Percentiles rank a stretch among this genome's conserved stretches.
These are phyloP conservation scores for Claviceps cyperi DNA, from an alignment of 2,329 filamentous ascomycete genomes.

Conservation along the genomic window DNA sequence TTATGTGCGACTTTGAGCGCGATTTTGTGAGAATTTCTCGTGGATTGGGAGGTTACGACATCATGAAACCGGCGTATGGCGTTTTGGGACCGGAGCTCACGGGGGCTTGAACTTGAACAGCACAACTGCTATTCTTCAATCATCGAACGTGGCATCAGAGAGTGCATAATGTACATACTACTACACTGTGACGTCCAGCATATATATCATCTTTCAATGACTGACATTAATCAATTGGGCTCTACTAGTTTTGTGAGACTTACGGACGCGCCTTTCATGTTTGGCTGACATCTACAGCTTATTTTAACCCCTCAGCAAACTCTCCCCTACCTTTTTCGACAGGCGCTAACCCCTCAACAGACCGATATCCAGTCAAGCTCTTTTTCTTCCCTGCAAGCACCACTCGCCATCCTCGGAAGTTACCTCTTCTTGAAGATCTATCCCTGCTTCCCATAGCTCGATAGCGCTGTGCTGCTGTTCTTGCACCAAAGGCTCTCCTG, in stretches of 20 bases:
- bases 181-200: neutral
- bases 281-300: neutral
- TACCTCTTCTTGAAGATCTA: neutral
- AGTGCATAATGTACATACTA: neutral
- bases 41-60: neutral
- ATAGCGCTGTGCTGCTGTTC: slow-evolving; percentile 1
- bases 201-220: neutral
- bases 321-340: too few relatives aligned
- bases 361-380: neutral
- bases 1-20: neutral
- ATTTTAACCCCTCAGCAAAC: neutral
- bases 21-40: neutral
- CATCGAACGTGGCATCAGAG: neutral
- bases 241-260: neutral
- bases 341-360: neutral
- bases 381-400: neutral
- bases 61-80: neutral
- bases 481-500: neutral
- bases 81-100: neutral
- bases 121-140: neutral
- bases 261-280: neutral
- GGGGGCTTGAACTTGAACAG: neutral
- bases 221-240: neutral
- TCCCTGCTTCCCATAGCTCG: slow-evolving; percentile 4
- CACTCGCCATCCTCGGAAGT: neutral